phyloP scores from a whole-genome alignment of 192 early-diverging fungal genomes.

The Rhizophagus sp. region DNA sequence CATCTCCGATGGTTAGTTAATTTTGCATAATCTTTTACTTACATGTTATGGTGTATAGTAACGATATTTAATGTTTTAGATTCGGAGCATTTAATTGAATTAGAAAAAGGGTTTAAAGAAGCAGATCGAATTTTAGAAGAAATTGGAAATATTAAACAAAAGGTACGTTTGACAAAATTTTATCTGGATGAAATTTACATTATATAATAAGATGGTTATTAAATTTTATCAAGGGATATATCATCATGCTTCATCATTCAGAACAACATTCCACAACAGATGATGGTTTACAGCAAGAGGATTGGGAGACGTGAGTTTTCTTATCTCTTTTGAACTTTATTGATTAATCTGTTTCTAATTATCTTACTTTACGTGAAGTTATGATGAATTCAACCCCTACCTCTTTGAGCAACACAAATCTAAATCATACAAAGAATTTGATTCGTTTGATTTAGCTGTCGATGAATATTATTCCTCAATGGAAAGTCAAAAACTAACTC shows the following conservation, averaged over 20 bases:
- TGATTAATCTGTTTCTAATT: not conserved
- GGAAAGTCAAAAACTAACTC: slow-evolving; percentile 79
- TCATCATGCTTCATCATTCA: slow-evolving; percentile 52
- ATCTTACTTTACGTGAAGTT: slow-evolving; percentile 33
- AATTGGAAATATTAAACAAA: slow-evolving; percentile 49
- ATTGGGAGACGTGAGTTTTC: not conserved
- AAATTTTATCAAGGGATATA: slow-evolving; percentile 55
- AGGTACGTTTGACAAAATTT: slow-evolving; percentile 11
- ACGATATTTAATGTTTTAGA: slow-evolving; percentile 22
- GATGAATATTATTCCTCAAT: slow-evolving; percentile 93
- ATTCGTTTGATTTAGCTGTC: slow-evolving; percentile 79
- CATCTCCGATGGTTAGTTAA: slow-evolving; percentile 42
- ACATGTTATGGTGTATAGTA: too few species aligned
- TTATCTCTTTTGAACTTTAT: not conserved
- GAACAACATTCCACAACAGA: slow-evolving; percentile 40
- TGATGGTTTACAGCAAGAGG: slow-evolving; percentile 33
- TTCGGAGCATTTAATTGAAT: slow-evolving; percentile 56
- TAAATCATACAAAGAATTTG: slow-evolving; percentile 59
- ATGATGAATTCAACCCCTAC: slow-evolving; percentile 75
- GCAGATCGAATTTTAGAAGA: slow-evolving; percentile 70
- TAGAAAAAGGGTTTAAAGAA: slow-evolving; percentile 67
- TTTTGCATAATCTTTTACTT: not conserved
- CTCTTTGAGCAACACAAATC: slow-evolving; percentile 64
- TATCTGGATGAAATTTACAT: not conserved
- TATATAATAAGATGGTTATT: not conserved